These are phyloP conservation scores for Skeletonema tropicum DNA, from an alignment of 108 stramenopile genomes.

Conservation along the genomic window DNA sequence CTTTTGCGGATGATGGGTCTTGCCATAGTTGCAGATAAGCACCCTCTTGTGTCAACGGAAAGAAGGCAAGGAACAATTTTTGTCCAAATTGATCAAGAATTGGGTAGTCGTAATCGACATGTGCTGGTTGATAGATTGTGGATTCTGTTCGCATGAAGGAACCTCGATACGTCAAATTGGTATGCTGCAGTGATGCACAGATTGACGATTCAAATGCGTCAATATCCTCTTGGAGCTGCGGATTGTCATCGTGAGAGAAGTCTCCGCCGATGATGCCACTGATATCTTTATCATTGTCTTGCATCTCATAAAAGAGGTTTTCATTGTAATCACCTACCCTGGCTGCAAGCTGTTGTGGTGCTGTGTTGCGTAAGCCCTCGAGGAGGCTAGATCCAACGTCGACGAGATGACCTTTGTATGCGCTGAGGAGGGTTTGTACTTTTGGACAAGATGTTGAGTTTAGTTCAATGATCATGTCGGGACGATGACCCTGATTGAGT, in stretches of 20 bases:
- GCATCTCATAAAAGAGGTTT: slow-evolving; percentile 64
- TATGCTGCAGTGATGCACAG: slow-evolving; percentile 22
- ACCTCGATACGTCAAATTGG: slow-evolving; percentile 35
- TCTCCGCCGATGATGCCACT: slow-evolving; percentile 3
- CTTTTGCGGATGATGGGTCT: not conserved
- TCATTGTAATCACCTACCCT: slow-evolving; percentile 69
- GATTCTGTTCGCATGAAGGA: slow-evolving; percentile 62
- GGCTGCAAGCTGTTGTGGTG: slow-evolving; percentile 52
- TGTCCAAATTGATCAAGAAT: slow-evolving; percentile 37
- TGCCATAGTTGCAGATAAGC: slow-evolving; percentile 66
- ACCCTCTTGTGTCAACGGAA: slow-evolving; percentile 67
- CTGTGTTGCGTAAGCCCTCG: slow-evolving; percentile 19
- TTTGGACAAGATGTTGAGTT: slow-evolving; percentile 20
- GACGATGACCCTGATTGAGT: too few species aligned
- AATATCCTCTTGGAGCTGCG: slow-evolving; percentile 19
- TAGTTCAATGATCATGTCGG: slow-evolving; percentile 13
- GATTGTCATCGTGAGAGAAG: not conserved
- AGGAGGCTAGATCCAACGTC: slow-evolving; percentile 35
- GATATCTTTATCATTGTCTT: slow-evolving; percentile 28
- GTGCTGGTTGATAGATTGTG: slow-evolving; percentile 68
- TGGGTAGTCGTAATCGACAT: slow-evolving; percentile 73
- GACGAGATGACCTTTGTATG: slow-evolving; percentile 28
- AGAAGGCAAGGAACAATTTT: slow-evolving; percentile 57
- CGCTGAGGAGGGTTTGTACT: slow-evolving; percentile 23
- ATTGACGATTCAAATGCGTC: slow-evolving; percentile 31